phyloP scores from a whole-genome alignment of 1,284 basidiomycete species.

The Thecaphora thlaspeos region DNA sequence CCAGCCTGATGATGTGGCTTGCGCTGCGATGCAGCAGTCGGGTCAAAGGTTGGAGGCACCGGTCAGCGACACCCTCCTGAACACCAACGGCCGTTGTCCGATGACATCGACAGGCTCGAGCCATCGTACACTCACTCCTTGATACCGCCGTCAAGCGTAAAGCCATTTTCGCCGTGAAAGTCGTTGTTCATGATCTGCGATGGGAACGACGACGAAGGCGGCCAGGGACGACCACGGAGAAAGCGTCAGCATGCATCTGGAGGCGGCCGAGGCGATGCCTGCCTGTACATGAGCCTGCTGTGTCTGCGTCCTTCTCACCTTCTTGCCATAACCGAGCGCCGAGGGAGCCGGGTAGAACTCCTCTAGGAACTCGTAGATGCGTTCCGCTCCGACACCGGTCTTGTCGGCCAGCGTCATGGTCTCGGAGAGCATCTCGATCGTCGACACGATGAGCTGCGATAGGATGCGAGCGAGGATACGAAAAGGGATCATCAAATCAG shows the following conservation, averaged over 20 bases:
- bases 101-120: too few species aligned
- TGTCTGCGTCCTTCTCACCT: too few species aligned
- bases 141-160: slow-evolving; percentile 82
- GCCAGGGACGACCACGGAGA: slow-evolving; percentile 50
- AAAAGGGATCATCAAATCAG: too few species aligned
- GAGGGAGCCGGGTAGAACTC: slow-evolving; percentile 47
- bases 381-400: slow-evolving; percentile 71
- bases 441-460: slow-evolving; percentile 42
- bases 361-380: slow-evolving; percentile 58
- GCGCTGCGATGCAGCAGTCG: too few species aligned
- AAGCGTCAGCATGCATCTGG: slow-evolving; percentile 4
- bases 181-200: slow-evolving; percentile 66
- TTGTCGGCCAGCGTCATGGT: slow-evolving; percentile 80
- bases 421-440: slow-evolving; percentile 76
- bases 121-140: slow-evolving; percentile 68
- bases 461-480: too few species aligned
- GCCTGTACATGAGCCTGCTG: too few species aligned
- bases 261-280: too few species aligned
- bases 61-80: too few species aligned
- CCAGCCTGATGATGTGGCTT: slow-evolving; percentile 60
- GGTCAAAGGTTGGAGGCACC: too few species aligned
- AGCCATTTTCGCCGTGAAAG: slow-evolving; percentile 77
- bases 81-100: too few species aligned
- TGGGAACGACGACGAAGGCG: slow-evolving; percentile 14
- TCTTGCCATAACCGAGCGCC: slow-evolving; percentile 44